phyloP scores from a whole-genome alignment of 1,139 yeast genomes.

The Candida freyschussii region DNA sequence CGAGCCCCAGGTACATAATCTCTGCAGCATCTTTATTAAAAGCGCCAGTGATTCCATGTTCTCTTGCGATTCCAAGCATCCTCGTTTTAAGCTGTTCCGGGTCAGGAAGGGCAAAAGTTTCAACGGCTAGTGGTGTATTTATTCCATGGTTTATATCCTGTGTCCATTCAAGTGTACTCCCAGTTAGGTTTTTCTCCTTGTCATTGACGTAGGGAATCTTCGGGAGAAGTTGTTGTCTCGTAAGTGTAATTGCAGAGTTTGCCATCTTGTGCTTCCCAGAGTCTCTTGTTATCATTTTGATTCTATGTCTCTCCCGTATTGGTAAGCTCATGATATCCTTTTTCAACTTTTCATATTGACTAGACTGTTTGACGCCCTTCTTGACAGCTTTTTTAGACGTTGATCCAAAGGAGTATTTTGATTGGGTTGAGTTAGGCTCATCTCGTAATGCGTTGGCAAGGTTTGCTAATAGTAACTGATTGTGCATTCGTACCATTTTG shows the following conservation, averaged over 20 bases:
- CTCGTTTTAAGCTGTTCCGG: slow-evolving; percentile 61
- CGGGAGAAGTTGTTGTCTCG: slow-evolving; percentile 82
- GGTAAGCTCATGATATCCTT: slow-evolving; percentile 87
- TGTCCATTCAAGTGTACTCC: slow-evolving; percentile 77
- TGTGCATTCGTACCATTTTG: slow-evolving; percentile 57
- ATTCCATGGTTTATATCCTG: slow-evolving; percentile 91
- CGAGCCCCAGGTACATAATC: slow-evolving; percentile 73
- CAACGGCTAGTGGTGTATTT: slow-evolving; percentile 77
- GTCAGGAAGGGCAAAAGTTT: slow-evolving; percentile 80
- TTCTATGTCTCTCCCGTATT: slow-evolving; percentile 75
- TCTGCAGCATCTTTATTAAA: slow-evolving; percentile 71
- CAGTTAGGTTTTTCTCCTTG: slow-evolving; percentile 29
- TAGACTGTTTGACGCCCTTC: slow-evolving; percentile 31
- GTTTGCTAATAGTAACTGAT: slow-evolving; percentile 73
- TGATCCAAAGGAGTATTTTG: slow-evolving; percentile 15
- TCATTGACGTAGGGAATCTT: slow-evolving; percentile 66
- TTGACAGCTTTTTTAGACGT: slow-evolving; percentile 12
- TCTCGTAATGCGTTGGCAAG: slow-evolving; percentile 82
- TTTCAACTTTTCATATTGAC: slow-evolving; percentile 77
- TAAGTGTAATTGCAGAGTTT: slow-evolving; percentile 71
- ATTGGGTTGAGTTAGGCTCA: slow-evolving; percentile 43
- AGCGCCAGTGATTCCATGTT: slow-evolving; percentile 85
- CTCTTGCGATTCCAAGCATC: slow-evolving; percentile 82
- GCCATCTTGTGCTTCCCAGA: slow-evolving; percentile 74
- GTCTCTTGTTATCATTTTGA: slow-evolving; percentile 78